Percentiles rank a stretch among this genome's conserved stretches.
These are phyloP conservation scores for Rhizopogon salebrosus DNA, from an alignment of 768 basidiomycete species.

Conservation along the genomic window DNA sequence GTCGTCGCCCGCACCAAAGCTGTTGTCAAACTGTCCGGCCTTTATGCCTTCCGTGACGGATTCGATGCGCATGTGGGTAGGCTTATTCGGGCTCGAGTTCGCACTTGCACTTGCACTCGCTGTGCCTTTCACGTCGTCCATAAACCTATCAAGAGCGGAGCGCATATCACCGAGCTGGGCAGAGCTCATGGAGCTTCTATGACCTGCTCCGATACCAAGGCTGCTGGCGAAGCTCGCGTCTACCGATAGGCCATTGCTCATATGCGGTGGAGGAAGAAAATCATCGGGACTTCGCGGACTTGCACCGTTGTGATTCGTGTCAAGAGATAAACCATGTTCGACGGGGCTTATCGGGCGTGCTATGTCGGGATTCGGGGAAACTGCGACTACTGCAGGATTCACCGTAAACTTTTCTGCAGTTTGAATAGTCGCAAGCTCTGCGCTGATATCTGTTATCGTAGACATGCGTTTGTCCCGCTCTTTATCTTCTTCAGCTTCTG, in stretches of 20 bases:
- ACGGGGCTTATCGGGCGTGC: not conserved
- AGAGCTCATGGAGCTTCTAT: slow-evolving; percentile 39
- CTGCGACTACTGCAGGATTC: slow-evolving; percentile 7
- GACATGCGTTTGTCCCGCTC: slow-evolving; percentile 35
- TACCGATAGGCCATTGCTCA: slow-evolving; percentile 12
- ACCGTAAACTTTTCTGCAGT: slow-evolving; percentile 39
- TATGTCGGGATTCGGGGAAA: not conserved
- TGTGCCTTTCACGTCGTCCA: slow-evolving; percentile 53
- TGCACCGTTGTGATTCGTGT: slow-evolving; percentile 18
- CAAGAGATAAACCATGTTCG: slow-evolving; percentile 8
- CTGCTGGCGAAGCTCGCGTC: slow-evolving; percentile 20
- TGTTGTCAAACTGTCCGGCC: slow-evolving; percentile 30
- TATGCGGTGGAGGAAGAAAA: slow-evolving; percentile 5
- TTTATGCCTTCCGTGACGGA: slow-evolving; percentile 28
- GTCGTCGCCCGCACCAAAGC: slow-evolving; percentile 25
- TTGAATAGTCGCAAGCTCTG: slow-evolving; percentile 46
- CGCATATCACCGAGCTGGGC: slow-evolving; percentile 66
- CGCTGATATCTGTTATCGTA: slow-evolving; percentile 32
- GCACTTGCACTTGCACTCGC: slow-evolving; percentile 13
- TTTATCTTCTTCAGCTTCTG: slow-evolving; percentile 9
- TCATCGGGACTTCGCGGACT: not conserved
- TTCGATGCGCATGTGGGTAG: slow-evolving; percentile 19
- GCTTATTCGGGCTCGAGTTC: slow-evolving; percentile 19
- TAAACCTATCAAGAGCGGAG: slow-evolving; percentile 65
- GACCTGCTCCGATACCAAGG: slow-evolving; percentile 16